phyloP scores from a whole-genome alignment of 192 early-diverging fungal genomes.

The Backusella macrospora region DNA sequence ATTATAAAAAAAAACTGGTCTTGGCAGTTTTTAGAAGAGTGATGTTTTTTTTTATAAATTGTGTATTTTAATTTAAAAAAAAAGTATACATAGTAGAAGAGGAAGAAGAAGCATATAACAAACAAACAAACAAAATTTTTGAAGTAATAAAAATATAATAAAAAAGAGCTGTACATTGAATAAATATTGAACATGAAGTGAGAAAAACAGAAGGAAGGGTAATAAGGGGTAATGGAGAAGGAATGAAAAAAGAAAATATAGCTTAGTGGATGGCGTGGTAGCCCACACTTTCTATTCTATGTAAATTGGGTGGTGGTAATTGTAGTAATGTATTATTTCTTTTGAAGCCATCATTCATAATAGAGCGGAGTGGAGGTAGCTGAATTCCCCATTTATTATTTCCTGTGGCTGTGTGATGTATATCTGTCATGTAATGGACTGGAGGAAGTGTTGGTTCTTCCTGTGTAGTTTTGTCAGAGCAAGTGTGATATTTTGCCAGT shows the following conservation, averaged over 20 bases:
- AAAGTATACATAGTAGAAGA: conserved; percentile 2
- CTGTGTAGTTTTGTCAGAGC: background rate
- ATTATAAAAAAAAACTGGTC: background rate
- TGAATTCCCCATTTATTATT: conserved; percentile 17
- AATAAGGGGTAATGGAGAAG: background rate
- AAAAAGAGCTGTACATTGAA: conserved; percentile 3
- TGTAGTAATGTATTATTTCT: background rate
- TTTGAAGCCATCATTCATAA: conserved; percentile 14
- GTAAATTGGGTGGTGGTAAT: conserved; percentile 15
- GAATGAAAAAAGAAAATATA: background rate
- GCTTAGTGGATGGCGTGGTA: background rate
- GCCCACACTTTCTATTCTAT: background rate
- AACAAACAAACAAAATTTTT: background rate
- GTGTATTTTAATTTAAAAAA: background rate
- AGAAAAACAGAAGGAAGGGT: background rate
- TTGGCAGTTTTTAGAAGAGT: background rate
- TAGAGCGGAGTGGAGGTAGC: conserved; percentile 25
- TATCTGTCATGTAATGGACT: background rate
- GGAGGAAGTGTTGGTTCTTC: background rate
- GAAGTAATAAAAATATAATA: background rate
- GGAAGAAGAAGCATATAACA: conserved; percentile 7
- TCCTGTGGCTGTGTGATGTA: background rate
- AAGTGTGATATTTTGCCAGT: conserved; percentile 16
- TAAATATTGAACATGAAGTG: background rate
- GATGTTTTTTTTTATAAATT: background rate